Conservation (phyloP, 2,329 filamentous ascomycete species). For the Aspergillus carbonarius region DNA sequence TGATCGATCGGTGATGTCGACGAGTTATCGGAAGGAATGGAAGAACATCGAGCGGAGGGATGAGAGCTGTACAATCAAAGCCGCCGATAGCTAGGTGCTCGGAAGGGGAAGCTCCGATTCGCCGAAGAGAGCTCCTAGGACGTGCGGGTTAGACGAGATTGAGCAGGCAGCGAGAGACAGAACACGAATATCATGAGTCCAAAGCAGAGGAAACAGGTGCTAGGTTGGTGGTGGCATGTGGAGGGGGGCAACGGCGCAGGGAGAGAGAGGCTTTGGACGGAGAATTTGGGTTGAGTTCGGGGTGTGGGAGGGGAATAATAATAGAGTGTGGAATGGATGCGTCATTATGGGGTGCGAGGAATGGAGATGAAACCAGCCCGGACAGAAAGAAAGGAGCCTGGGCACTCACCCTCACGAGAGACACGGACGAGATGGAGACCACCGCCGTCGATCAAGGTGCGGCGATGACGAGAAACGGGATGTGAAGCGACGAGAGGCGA, state of each 20-base stretch:
- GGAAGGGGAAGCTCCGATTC: conserved; percentile 28
- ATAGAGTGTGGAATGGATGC: conserved; percentile 30
- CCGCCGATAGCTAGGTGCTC: conserved; percentile 21
- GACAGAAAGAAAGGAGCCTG: neutral
- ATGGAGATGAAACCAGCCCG: conserved; percentile 6
- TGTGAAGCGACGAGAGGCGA: conserved; percentile 9
- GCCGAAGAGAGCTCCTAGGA: conserved; percentile 18
- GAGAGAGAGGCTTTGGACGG: conserved; percentile 22
- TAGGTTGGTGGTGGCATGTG: conserved; percentile 20
- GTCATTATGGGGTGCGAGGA: conserved; percentile 33
- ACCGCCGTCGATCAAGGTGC: neutral
- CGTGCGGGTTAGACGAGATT: conserved; percentile 18
- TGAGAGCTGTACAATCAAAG: conserved; percentile 15
- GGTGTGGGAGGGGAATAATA: conserved; percentile 11
- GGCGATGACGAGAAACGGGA: neutral
- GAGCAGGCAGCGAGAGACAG: conserved; percentile 3
- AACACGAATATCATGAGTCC: neutral
- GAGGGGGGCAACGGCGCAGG: conserved; percentile 16
- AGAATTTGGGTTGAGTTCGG: conserved; percentile 22
- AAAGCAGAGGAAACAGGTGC: neutral
- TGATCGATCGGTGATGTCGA: conserved; percentile 7
- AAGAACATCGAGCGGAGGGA: conserved; percentile 12
- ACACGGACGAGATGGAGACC: neutral
- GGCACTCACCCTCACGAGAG: conserved; percentile 1
- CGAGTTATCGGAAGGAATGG: conserved; percentile 13